Conservation (phyloP, 2,329 filamentous ascomycete genomes). For the Elsinoe fawcettii region DNA sequence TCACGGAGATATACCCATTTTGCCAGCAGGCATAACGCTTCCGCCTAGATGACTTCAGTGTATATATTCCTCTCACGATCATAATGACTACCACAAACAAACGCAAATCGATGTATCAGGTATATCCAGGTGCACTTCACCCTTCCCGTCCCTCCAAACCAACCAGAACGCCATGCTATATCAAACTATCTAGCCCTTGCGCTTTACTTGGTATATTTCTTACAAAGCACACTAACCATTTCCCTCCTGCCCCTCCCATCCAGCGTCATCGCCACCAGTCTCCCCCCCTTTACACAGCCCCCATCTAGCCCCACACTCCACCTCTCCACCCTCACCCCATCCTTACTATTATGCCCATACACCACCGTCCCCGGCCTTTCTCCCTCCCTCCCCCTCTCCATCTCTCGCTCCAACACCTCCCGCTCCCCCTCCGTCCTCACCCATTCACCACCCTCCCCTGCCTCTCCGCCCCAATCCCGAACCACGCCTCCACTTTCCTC, state of each 20-base stretch:
- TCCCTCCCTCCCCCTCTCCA: conserved; percentile 46
- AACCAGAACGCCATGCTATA: background rate
- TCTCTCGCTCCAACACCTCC: conserved; percentile 67
- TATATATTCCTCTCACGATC: background rate
- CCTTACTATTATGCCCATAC: conserved; percentile 69
- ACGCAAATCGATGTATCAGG: too few relatives aligned
- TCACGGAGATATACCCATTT: conserved; percentile 2
- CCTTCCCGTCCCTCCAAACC: background rate
- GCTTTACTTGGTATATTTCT: conserved; percentile 24
- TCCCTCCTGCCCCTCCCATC: conserved; percentile 41
- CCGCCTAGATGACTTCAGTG: background rate
- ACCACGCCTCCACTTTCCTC: background rate
- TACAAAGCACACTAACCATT: conserved; percentile 35
- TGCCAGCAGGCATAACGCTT: background rate
- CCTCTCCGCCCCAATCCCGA: background rate
- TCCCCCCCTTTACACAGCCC: conserved; percentile 67
- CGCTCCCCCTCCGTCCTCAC: conserved; percentile 46
- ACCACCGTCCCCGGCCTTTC: conserved; percentile 57
- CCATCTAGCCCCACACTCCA: conserved; percentile 84
- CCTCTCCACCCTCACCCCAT: conserved; percentile 56
- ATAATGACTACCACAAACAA: too few relatives aligned
- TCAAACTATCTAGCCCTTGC: background rate
- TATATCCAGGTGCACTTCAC: too few relatives aligned
- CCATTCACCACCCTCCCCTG: conserved; percentile 45
- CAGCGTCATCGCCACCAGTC: conserved; percentile 70